Evolutionary conservation across 805 yeast species (phyloP), one percentile per base, ranked within the genome.

Genomic region (Metschnikowia peoriensis): DNA sequence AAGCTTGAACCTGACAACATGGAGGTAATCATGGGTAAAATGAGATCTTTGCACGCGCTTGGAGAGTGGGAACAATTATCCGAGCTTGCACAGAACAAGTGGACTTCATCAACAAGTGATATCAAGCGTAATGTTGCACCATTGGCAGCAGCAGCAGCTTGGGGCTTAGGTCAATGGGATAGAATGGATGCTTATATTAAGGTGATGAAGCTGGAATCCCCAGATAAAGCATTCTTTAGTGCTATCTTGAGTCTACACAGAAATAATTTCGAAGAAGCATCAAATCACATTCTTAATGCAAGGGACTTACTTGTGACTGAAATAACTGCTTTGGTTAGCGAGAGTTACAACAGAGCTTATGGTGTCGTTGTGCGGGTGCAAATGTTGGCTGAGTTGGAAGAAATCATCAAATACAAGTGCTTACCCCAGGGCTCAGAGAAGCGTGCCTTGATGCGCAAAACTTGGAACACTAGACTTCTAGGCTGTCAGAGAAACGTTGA

Each of bases 91-190:
- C 86, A 84, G 60, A 85, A 84, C 41, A 90, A 89, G 64, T 94
- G 99, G 99, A 76, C 73, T 16, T 74, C 77, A 32, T 81, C 96
- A 0, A 76, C 89, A 1, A 77, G 84, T 29, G 96, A 90, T 15
- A 82, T 84, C 39, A 81, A 85, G 60, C 77, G 97, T 51, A 82
- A 86, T 6, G 91, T 94, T 60, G 99, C 99, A 1, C 98, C 99
- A 0, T 73, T 96, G 49, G 99, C 98, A 0, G 99, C 99, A 0
- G 97, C 98, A 2, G 97, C 99, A 1, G 90, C 98, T 1, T 94
- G 99, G 99, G 97, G 98, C 14, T 75, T 96, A 41, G 93, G 93
- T 1, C 94, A 89, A 64, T 96, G 99, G 99, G 97, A 91, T 59
- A 79, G 89, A 61, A 92, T 96, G 91, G 97, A 89, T 62, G 82